Conservation (phyloP, 768 basidiomycete species). For the Russula compacta region DNA sequence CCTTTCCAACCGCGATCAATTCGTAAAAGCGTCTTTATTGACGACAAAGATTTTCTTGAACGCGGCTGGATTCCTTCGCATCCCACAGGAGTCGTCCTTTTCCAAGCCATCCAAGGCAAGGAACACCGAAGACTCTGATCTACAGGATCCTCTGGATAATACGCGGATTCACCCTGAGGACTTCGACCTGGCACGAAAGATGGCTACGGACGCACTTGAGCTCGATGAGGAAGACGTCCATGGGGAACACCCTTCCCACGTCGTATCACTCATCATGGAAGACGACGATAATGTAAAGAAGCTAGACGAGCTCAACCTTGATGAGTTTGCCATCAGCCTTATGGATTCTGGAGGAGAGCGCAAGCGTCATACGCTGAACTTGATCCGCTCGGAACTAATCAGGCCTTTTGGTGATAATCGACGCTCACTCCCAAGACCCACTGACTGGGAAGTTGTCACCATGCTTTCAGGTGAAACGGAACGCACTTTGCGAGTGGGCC, state of each 20-base stretch:
- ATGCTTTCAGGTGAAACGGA: slow-evolving; percentile 94
- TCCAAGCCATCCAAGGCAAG: slow-evolving; percentile 50
- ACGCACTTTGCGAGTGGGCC: slow-evolving; percentile 64
- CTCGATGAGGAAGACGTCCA: slow-evolving; percentile 96
- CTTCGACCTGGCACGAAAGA: slow-evolving; percentile 95
- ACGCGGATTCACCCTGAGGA: slow-evolving; percentile 97
- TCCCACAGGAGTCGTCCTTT: slow-evolving; percentile 57
- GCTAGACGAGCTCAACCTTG: slow-evolving; percentile 83
- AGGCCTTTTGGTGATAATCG: slow-evolving; percentile 74
- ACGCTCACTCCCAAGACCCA: slow-evolving; percentile 50
- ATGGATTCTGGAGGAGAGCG: slow-evolving; percentile 73
- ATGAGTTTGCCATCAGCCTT: slow-evolving; percentile 92
- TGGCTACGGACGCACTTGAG: slow-evolving; percentile 96
- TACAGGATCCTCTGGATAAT: slow-evolving; percentile 84
- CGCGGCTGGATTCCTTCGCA: slow-evolving; percentile 84
- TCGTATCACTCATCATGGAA: slow-evolving; percentile 78
- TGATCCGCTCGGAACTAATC: slow-evolving; percentile 81
- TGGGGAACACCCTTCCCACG: slow-evolving; percentile 84
- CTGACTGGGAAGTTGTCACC: slow-evolving; percentile 74
- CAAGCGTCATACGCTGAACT: slow-evolving; percentile 83
- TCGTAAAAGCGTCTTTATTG: slow-evolving; percentile 70
- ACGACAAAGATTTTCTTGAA: slow-evolving; percentile 89
- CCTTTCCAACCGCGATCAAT: slow-evolving; percentile 78
- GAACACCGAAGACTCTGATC: slow-evolving; percentile 53
- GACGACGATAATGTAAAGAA: slow-evolving; percentile 73